A percentile compares a stretch with the other conserved stretches of the same genome.
Conservation (phyloP, 345 rosid genomes). For the Hirschfeldia incana region DNA sequence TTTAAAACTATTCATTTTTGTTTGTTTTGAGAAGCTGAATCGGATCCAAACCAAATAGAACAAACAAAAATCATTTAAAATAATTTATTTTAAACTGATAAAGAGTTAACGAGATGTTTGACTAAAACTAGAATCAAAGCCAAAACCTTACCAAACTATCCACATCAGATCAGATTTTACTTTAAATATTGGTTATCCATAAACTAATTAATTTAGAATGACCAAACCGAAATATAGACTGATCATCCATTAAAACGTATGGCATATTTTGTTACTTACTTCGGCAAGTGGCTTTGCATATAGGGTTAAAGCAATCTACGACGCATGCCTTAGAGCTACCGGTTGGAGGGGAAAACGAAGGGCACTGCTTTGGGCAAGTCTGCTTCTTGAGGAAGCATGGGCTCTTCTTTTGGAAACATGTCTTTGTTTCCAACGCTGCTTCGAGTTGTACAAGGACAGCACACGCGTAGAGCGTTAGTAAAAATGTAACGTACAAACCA, state of each 20-base stretch:
- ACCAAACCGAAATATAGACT: not conserved
- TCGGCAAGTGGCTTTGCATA: constrained; percentile 44
- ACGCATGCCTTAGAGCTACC: constrained; percentile 44
- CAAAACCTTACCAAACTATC: not conserved
- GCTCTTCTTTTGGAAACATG: constrained; percentile 34
- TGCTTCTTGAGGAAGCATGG: constrained; percentile 40
- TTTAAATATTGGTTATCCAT: not conserved
- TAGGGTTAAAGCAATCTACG: constrained; percentile 40
- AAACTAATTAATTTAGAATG: not conserved
- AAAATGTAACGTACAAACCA: constrained; percentile 8
- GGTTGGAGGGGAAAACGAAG: constrained; percentile 27
- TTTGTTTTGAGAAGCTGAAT: too few species aligned
- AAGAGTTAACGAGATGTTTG: not conserved
- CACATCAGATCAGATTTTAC: not conserved
- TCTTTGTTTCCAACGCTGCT: constrained; percentile 29
- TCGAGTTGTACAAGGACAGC: constrained; percentile 23
- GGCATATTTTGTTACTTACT: constrained; percentile 19
- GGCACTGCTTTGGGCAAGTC: constrained; percentile 46
- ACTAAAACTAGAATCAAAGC: not conserved
- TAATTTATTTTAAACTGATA: too few species aligned
- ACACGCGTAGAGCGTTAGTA: constrained; percentile 6
- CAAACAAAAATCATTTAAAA: too few species aligned
- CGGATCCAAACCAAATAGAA: too few species aligned
- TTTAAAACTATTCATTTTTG: too few species aligned
- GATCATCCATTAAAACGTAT: not conserved